phyloP scores from a whole-genome alignment of 176 grass and related monocot species.

The Tillandsia fasciculata region DNA sequence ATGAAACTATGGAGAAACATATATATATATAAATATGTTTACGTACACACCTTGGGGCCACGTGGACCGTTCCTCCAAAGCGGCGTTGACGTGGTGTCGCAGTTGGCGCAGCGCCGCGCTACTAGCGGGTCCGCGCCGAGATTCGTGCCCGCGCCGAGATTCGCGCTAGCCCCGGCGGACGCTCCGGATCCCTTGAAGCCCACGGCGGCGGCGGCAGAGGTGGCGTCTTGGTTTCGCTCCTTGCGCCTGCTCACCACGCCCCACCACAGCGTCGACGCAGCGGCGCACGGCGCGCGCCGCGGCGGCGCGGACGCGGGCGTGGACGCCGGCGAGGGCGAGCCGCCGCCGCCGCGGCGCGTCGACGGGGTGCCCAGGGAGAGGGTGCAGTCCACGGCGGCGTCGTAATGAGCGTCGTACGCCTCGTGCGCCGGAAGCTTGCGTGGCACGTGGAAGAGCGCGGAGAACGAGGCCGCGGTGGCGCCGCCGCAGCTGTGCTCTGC shows the following conservation, averaged over 20 bases:
- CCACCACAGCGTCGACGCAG: slow-evolving; percentile 21
- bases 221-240: not conserved
- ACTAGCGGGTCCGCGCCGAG: slow-evolving; percentile 22
- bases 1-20: too few species aligned
- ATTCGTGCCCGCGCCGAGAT: not conserved
- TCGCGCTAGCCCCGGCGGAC: not conserved
- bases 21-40: too few species aligned
- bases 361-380: slow-evolving; percentile 81
- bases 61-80: slow-evolving; percentile 91
- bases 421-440: too few species aligned
- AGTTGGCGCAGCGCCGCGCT: slow-evolving; percentile 83
- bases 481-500: too few species aligned
- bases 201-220: not conserved
- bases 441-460: too few species aligned
- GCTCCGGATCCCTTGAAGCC: not conserved
- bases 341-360: slow-evolving; percentile 29
- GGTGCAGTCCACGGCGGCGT: slow-evolving; percentile 64
- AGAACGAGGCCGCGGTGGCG: too few species aligned
- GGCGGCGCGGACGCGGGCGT: not conserved
- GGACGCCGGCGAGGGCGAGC: not conserved
- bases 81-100: slow-evolving; percentile 83
- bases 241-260: slow-evolving; percentile 18
- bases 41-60: slow-evolving; percentile 57
- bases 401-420: too few species aligned
- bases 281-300: slow-evolving; percentile 5